Percentiles rank a stretch among this genome's conserved stretches.
These are phyloP conservation scores for Fusarium mangiferae DNA, from an alignment of 2,329 filamentous ascomycete genomes.

Conservation along the genomic window DNA sequence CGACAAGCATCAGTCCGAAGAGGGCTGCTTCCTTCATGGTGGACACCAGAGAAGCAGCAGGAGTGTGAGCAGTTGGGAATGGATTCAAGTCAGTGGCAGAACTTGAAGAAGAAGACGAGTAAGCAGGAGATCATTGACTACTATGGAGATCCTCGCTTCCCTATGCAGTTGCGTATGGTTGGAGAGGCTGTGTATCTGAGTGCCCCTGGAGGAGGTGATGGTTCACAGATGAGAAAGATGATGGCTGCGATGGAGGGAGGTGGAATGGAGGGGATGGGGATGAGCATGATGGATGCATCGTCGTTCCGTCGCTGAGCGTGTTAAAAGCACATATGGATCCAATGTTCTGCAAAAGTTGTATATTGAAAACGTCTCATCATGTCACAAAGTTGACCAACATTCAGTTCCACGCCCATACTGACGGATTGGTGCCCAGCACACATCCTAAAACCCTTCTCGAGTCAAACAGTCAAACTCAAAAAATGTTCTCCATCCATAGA, in stretches of 20 bases:
- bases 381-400: not conserved
- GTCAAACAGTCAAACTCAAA: not conserved
- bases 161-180: slow-evolving; percentile 63
- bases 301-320: not conserved
- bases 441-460: not conserved
- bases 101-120: slow-evolving; percentile 29
- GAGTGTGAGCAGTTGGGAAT: slow-evolving; percentile 53
- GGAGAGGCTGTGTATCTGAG: slow-evolving; percentile 53
- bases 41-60: slow-evolving; percentile 51
- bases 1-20: slow-evolving; percentile 23
- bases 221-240: slow-evolving; percentile 37
- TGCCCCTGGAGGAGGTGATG: slow-evolving; percentile 44
- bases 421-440: not conserved
- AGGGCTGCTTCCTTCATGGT: slow-evolving; percentile 57
- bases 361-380: not conserved
- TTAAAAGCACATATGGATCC: not conserved
- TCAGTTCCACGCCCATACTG: not conserved
- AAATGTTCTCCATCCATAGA: not conserved
- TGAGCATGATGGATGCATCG: slow-evolving; percentile 4
- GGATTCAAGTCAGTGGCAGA: slow-evolving; percentile 42
- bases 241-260: slow-evolving; percentile 39
- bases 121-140: slow-evolving; percentile 53
- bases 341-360: not conserved
- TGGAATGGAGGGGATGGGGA: not conserved
- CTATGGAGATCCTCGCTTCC: slow-evolving; percentile 56